Conservation (phyloP, 1,284 basidiomycete genomes). For the Rhodotorula mucilaginosa region DNA sequence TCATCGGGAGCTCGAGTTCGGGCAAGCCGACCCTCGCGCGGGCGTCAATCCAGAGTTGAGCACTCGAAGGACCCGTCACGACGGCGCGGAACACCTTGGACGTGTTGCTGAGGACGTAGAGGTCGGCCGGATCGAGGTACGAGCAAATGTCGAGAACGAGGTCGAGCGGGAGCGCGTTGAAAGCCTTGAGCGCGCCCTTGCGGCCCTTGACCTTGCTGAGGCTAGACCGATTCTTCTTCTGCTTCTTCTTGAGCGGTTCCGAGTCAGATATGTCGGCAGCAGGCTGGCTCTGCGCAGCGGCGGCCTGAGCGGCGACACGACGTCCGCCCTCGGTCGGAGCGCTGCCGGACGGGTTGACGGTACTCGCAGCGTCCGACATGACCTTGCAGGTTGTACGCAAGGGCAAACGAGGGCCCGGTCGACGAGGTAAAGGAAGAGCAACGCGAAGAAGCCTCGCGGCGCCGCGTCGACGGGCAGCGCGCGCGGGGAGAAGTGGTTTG, state of each 20-base stretch:
- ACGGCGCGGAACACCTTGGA: slow-evolving; percentile 16
- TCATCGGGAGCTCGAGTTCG: slow-evolving; percentile 10
- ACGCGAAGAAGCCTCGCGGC: too few relatives aligned
- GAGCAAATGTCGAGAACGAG: slow-evolving; percentile 27
- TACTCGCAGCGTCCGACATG: neutral
- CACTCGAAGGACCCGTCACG: neutral
- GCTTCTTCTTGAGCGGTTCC: neutral
- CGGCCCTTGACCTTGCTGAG: slow-evolving; percentile 1
- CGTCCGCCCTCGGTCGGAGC: neutral
- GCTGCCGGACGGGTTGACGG: neutral
- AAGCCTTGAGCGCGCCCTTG: slow-evolving; percentile 2
- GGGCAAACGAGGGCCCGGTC: too few relatives aligned
- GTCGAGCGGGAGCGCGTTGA: slow-evolving; percentile 19
- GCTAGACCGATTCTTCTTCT: neutral
- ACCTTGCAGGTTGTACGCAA: neutral
- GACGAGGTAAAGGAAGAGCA: too few relatives aligned
- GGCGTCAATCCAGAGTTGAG: slow-evolving; percentile 7
- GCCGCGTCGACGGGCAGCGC: too few relatives aligned
- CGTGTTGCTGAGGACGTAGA: slow-evolving; percentile 15
- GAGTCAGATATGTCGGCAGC: neutral
- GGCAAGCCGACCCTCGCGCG: slow-evolving; percentile 13
- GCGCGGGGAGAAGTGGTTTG: too few relatives aligned
- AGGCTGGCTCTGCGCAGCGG: too few relatives aligned
- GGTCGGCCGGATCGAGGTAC: slow-evolving; percentile 14
- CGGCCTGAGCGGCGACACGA: neutral